Evolutionary conservation across 192 early-diverging fungal species (phyloP).

Genomic region (Gonapodya sp.): DNA sequence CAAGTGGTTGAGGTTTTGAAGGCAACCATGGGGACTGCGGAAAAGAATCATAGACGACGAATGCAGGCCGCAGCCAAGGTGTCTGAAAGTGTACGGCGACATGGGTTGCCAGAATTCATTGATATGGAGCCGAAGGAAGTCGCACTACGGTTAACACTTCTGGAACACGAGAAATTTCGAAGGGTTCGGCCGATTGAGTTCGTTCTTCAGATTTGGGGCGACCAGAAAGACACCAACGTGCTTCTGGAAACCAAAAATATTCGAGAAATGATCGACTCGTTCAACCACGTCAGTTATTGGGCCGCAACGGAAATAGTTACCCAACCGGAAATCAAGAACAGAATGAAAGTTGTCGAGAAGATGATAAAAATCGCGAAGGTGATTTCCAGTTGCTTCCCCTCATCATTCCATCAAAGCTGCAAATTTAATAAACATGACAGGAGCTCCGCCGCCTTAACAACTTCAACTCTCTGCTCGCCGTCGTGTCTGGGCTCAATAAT

Average conservation of each 20-base stretch:
- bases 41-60: not conserved
- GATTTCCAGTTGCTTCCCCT: not conserved
- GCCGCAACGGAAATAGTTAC: conserved; percentile 9
- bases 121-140: conserved; percentile 11
- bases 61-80: not conserved
- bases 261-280: not conserved
- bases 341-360: conserved; percentile 8
- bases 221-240: not conserved
- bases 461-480: conserved; percentile 8
- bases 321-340: conserved; percentile 1
- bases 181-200: conserved; percentile 10
- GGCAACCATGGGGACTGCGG: not conserved
- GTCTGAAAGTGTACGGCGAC: too few relatives aligned
- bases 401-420: not conserved
- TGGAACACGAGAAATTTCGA: conserved; percentile 2
- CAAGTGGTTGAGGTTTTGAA: not conserved
- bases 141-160: not conserved
- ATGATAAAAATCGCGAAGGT: conserved; percentile 12
- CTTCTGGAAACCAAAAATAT: not conserved
- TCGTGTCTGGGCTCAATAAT: conserved; percentile 8
- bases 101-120: conserved; percentile 4
- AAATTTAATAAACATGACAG: not conserved
- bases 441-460: not conserved
- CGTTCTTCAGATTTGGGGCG: conserved; percentile 6
- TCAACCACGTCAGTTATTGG: conserved; percentile 9